Evolutionary conservation across 192 early-diverging fungal genomes (phyloP).

Genomic region (Irineochytrium annulatum): DNA sequence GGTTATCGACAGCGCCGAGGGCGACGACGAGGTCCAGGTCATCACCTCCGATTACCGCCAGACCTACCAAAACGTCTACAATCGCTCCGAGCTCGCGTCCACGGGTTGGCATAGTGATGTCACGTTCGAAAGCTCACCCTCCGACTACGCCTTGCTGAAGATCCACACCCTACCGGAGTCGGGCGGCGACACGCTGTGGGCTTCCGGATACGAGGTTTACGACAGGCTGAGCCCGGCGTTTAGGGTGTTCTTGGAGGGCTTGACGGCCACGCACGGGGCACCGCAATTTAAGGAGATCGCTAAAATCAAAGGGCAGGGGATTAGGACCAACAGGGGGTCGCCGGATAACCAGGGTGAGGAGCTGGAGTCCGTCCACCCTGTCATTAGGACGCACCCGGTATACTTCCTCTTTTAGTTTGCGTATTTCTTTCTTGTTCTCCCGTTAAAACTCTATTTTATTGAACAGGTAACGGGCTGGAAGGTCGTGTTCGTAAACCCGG

Average conservation of each 20-base stretch:
- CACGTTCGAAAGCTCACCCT: conserved; percentile 19
- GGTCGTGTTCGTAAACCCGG: conserved; percentile 59
- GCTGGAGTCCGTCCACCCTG: conserved; percentile 28
- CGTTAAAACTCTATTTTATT: no score
- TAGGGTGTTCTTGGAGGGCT: conserved; percentile 53
- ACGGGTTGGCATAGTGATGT: conserved; percentile 21
- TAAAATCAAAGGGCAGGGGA: conserved; percentile 19
- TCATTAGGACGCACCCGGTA: conserved; percentile 65
- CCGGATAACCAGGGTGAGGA: conserved; percentile 10
- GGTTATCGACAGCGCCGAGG: no score
- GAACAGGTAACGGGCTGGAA: conserved; percentile 71
- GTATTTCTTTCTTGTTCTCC: no score
- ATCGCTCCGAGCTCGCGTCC: no score
- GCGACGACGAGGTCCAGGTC: conserved; percentile 20
- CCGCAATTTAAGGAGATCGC: conserved; percentile 2
- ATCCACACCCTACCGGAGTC: conserved; percentile 8
- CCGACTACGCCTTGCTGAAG: conserved; percentile 19
- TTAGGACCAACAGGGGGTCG: conserved; percentile 17
- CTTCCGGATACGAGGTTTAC: conserved; percentile 19
- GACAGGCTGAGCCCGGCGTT: conserved; percentile 48
- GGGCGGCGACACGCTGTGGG: conserved; percentile 24
- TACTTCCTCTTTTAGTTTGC: no score
- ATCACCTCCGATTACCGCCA: no score
- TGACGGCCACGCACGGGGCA: conserved; percentile 53
- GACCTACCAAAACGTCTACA: no score